These are phyloP conservation scores for Zalerion maritima DNA, from an alignment of 495 filamentous ascomycete species.

Conservation along the genomic window DNA sequence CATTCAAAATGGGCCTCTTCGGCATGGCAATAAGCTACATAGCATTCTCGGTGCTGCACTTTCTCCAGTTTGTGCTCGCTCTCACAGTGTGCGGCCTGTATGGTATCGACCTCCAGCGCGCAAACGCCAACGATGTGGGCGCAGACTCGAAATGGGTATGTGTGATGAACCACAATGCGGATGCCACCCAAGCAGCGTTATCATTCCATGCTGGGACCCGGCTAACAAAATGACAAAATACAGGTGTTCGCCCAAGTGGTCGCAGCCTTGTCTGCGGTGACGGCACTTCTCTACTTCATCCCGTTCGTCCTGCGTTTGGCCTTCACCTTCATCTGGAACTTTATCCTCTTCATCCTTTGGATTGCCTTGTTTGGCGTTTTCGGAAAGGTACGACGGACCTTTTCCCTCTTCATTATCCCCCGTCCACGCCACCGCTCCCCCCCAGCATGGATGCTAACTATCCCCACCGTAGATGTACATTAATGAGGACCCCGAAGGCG, in stretches of 20 bases:
- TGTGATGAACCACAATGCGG: not conserved
- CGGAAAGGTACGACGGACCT: constrained; percentile 38
- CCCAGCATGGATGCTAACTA: constrained; percentile 2
- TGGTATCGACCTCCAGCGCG: constrained; percentile 49
- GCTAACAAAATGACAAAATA: not conserved
- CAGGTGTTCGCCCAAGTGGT: constrained; percentile 57
- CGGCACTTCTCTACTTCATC: constrained; percentile 44
- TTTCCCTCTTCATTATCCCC: not conserved
- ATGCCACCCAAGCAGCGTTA: too few species aligned
- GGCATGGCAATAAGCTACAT: constrained; percentile 23
- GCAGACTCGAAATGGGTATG: constrained; percentile 54
- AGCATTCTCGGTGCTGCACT: constrained; percentile 40
- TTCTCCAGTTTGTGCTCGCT: constrained; percentile 59
- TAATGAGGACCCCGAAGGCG: constrained; percentile 43
- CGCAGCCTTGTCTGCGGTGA: constrained; percentile 44
- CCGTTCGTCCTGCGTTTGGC: constrained; percentile 43
- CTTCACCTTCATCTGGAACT: constrained; percentile 51
- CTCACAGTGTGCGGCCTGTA: constrained; percentile 69
- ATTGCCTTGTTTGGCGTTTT: constrained; percentile 70
- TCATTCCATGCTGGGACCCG: not conserved
- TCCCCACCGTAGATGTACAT: constrained; percentile 45
- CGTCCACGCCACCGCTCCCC: not conserved
- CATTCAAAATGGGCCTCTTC: constrained; percentile 28
- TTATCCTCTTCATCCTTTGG: constrained; percentile 59
- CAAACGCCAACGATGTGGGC: constrained; percentile 32